Percentiles rank a stretch among this genome's conserved stretches.
phyloP scores from a whole-genome alignment of 2,329 filamentous ascomycete genomes.

The Sporothrix luriei region DNA sequence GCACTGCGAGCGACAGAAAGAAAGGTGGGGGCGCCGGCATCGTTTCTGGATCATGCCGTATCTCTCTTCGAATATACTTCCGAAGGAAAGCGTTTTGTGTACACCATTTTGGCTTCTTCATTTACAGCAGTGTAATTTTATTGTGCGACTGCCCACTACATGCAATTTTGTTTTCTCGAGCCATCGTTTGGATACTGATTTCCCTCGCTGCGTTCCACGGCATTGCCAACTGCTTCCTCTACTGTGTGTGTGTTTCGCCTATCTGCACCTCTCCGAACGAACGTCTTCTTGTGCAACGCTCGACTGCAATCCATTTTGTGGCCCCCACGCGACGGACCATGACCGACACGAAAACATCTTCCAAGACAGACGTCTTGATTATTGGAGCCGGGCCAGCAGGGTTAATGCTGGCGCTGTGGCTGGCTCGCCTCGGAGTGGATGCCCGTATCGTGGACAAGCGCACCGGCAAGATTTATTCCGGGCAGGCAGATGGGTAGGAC shows the following conservation, averaged over 20 bases:
- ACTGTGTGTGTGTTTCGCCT: neutral
- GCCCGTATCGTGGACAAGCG: conserved; percentile 53
- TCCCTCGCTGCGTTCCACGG: neutral
- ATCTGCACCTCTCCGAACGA: neutral
- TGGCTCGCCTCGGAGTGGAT: conserved; percentile 47
- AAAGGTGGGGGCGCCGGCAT: conserved; percentile 1
- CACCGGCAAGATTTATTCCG: conserved; percentile 44
- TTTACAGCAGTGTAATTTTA: neutral
- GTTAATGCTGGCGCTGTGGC: conserved; percentile 50
- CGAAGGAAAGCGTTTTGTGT: neutral
- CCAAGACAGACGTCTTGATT: conserved; percentile 37
- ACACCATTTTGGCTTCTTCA: neutral
- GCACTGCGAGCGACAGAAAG: conserved; percentile 10
- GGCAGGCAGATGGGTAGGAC: conserved; percentile 49
- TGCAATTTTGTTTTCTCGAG: neutral
- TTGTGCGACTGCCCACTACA: neutral
- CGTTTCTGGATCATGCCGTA: neutral
- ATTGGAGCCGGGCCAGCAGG: conserved; percentile 41
- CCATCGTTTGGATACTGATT: neutral
- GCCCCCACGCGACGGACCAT: conserved; percentile 18
- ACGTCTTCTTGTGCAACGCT: conserved; percentile 11
- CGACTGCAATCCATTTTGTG: neutral
- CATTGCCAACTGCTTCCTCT: conserved; percentile 1
- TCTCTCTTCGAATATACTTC: conserved; percentile 1
- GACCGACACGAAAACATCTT: conserved; percentile 9